Evolutionary conservation across 257 asterid genomes (phyloP).

Genomic region (Salvia rosmarinus): DNA sequence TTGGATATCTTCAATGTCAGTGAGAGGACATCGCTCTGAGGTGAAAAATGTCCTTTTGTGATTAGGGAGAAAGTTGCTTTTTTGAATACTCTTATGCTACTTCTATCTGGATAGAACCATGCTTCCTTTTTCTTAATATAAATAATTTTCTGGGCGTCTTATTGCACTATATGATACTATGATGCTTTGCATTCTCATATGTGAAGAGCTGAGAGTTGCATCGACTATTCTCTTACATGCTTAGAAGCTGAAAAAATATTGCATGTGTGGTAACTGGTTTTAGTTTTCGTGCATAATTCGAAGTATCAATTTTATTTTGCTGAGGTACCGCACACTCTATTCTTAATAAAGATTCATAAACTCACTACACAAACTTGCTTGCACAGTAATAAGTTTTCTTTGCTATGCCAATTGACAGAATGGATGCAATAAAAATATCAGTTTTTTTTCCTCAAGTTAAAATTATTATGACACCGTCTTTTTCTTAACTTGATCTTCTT

Average conservation of each 20-base stretch:
- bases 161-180: too few relatives aligned
- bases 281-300: background rate
- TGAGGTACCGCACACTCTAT: background rate
- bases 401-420: background rate
- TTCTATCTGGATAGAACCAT: slow-evolving; percentile 11
- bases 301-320: background rate
- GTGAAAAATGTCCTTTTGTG: background rate
- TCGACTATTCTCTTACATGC: slow-evolving; percentile 5
- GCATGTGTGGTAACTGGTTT: background rate
- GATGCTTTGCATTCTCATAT: background rate
- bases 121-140: too few relatives aligned
- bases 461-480: too few relatives aligned
- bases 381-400: background rate
- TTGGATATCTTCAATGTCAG: slow-evolving; percentile 2
- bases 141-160: too few relatives aligned
- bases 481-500: slow-evolving; percentile 30
- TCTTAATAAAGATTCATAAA: slow-evolving; percentile 8
- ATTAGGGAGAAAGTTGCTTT: background rate
- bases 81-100: slow-evolving; percentile 1
- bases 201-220: background rate
- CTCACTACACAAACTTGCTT: slow-evolving; percentile 2
- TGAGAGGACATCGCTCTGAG: slow-evolving; percentile 12
- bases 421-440: background rate
- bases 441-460: background rate
- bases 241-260: background rate